Conservation (phyloP, 208 protist genomes). For the Trichomonas tenax region DNA sequence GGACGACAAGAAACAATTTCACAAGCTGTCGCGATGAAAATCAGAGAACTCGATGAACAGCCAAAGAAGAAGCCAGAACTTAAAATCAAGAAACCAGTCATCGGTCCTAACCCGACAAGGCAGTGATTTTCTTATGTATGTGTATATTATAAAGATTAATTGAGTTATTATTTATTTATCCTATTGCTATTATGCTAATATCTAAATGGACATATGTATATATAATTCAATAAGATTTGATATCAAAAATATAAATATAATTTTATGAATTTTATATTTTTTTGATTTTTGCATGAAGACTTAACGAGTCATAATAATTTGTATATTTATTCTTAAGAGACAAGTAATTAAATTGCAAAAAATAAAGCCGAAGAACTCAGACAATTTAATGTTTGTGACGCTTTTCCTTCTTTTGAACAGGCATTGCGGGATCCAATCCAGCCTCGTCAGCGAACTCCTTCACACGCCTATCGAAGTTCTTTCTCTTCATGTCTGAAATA, state of each 20-base stretch:
- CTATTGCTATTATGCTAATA: neutral
- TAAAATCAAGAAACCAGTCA: neutral
- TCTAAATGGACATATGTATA: neutral
- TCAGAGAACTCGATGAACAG: neutral
- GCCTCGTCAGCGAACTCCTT: neutral
- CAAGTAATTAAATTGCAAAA: too few species aligned
- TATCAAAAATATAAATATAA: too few species aligned
- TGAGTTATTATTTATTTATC: neutral
- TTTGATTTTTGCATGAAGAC: too few species aligned
- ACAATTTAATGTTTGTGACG: neutral
- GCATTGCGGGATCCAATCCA: neutral
- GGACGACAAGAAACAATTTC: neutral
- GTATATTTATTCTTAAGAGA: too few species aligned
- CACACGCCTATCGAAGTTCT: neutral
- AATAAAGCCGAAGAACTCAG: too few species aligned
- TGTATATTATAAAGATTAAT: neutral
- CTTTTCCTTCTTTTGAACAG: neutral
- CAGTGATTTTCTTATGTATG: neutral
- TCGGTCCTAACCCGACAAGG: neutral
- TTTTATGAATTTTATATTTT: too few species aligned
- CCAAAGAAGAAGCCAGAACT: neutral
- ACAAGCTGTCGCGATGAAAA: neutral
- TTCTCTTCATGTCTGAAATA: neutral
- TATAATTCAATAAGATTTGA: too few species aligned
- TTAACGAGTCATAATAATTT: too few species aligned